phyloP scores from a whole-genome alignment of 176 grass and related monocot species.

The Stipa capillata region DNA sequence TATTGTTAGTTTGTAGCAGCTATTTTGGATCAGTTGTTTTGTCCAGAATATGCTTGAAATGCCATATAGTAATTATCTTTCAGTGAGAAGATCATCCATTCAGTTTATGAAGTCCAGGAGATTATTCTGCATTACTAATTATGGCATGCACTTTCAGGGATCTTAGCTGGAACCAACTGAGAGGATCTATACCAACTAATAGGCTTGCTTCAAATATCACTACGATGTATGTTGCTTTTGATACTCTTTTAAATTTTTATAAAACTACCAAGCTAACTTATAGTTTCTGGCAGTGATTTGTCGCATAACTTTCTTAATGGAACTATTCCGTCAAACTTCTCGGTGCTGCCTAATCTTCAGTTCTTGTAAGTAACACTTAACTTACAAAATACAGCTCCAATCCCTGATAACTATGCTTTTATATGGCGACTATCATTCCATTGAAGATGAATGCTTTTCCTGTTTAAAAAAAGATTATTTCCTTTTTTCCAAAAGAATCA shows the following conservation, averaged over 20 bases:
- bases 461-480: slow-evolving; percentile 17
- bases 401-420: neutral
- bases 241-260: slow-evolving; percentile 1
- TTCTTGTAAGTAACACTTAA: slow-evolving; percentile 53
- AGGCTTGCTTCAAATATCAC: slow-evolving; percentile 68
- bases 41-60: neutral
- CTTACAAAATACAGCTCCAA: no score
- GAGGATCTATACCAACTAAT: slow-evolving; percentile 55
- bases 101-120: neutral
- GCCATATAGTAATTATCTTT: neutral
- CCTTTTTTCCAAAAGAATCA: neutral
- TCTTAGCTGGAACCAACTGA: slow-evolving; percentile 93
- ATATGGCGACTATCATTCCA: neutral
- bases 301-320: slow-evolving; percentile 78
- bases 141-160: slow-evolving; percentile 69
- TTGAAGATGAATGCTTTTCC: neutral
- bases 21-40: neutral
- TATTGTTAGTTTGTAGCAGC: neutral
- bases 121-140: neutral
- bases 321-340: slow-evolving; percentile 64
- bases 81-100: neutral
- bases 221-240: slow-evolving; percentile 61
- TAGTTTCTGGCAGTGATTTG: slow-evolving; percentile 44
- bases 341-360: slow-evolving; percentile 72
- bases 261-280: neutral